Conservation (phyloP, 2,329 filamentous ascomycete species). For the Cytospora mali region DNA sequence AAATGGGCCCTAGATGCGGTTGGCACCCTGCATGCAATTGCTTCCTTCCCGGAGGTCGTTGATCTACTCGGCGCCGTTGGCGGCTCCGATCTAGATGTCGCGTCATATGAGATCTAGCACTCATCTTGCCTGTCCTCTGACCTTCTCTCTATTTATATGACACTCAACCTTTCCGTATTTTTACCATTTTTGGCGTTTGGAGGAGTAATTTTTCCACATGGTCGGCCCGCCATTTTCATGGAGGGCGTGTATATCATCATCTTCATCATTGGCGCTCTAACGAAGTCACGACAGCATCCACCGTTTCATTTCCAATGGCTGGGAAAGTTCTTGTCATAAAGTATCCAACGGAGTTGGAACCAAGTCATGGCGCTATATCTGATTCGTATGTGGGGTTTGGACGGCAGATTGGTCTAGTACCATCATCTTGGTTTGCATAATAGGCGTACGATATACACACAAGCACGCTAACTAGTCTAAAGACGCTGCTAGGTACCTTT, state of each 20-base stretch:
- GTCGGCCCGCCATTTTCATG: neutral
- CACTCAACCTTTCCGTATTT: conserved; percentile 4
- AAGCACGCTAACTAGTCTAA: neutral
- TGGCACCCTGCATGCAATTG: conserved; percentile 7
- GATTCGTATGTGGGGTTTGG: neutral
- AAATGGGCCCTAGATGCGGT: neutral
- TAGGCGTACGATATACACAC: conserved; percentile 7
- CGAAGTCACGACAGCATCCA: conserved; percentile 22
- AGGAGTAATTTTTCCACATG: neutral
- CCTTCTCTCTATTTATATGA: neutral
- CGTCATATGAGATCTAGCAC: neutral
- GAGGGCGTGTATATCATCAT: conserved; percentile 5
- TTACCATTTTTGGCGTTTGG: conserved; percentile 2
- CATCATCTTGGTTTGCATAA: conserved; percentile 1
- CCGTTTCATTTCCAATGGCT: conserved; percentile 8
- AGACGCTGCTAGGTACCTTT: neutral
- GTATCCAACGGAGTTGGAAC: conserved; percentile 11
- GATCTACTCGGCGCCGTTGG: neutral
- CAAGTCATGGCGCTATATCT: conserved; percentile 6
- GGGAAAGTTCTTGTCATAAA: conserved; percentile 3
- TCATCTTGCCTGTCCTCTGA: neutral
- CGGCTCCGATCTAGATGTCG: neutral
- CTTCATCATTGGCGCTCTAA: conserved; percentile 10
- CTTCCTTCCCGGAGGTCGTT: neutral
- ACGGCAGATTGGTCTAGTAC: neutral